These are phyloP conservation scores for Acanthamoeba lenticulata DNA, from an alignment of 208 protist genomes.

Conservation along the genomic window DNA sequence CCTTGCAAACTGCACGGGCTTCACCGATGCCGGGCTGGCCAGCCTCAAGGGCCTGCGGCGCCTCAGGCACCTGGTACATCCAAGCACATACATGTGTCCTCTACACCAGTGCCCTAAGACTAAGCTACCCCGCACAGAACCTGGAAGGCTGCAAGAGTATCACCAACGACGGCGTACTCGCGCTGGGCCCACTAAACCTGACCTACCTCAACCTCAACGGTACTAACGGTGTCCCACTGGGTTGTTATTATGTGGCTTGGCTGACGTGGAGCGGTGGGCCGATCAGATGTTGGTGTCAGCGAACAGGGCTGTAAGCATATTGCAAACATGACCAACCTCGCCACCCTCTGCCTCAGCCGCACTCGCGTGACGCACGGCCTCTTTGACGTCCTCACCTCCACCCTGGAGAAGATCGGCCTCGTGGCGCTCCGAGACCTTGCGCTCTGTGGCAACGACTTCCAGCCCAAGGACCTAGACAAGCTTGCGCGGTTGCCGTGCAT, in stretches of 20 bases:
- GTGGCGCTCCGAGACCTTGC: background rate
- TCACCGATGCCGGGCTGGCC: constrained; percentile 4
- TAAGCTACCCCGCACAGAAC: background rate
- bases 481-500: background rate
- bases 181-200: background rate
- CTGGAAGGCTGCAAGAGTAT: background rate
- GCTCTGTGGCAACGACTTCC: background rate
- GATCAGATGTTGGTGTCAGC: background rate
- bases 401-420: background rate
- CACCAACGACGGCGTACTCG: background rate
- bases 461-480: background rate
- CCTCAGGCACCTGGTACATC: background rate
- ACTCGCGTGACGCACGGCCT: background rate
- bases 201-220: background rate
- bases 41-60: background rate
- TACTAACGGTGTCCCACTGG: background rate
- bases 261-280: too few relatives aligned
- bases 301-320: background rate
- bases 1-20: background rate
- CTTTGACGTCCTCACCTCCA: background rate
- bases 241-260: too few relatives aligned
- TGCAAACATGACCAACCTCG: background rate
- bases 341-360: background rate
- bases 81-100: background rate
- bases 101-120: background rate